These are phyloP conservation scores for Aurantiochytrium sp. DNA, from an alignment of 108 stramenopile genomes.

Conservation along the genomic window DNA sequence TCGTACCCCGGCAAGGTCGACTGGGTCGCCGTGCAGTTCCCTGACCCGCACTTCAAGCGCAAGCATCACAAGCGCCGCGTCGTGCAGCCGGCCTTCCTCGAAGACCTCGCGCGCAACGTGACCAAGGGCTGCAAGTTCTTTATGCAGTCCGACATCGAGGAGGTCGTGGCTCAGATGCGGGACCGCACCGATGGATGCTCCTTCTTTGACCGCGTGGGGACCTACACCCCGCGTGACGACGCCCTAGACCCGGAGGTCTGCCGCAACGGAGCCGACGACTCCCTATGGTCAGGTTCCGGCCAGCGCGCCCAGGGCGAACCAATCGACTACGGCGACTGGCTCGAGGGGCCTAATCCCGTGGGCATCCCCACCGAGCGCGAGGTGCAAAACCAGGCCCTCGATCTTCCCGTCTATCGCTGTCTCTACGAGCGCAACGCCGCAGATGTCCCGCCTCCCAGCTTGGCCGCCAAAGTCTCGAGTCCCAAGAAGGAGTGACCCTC, in stretches of 20 bases:
- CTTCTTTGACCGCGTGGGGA: neutral
- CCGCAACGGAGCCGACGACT: neutral
- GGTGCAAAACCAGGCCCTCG: conserved; percentile 1
- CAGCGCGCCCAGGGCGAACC: neutral
- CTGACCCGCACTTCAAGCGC: conserved; percentile 37
- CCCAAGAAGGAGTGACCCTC: too few species aligned
- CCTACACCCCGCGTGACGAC: neutral
- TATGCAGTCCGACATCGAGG: neutral
- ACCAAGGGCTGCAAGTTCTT: neutral
- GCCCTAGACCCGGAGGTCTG: neutral
- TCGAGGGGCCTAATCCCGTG: neutral
- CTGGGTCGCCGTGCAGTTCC: conserved; percentile 31
- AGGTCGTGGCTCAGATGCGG: conserved; percentile 24
- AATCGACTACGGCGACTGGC: neutral
- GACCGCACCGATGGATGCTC: neutral
- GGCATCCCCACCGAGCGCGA: conserved; percentile 13
- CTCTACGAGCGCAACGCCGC: neutral
- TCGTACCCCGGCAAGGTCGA: neutral
- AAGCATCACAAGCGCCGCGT: conserved; percentile 32
- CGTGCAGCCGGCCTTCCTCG: conserved; percentile 2
- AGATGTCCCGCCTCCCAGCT: neutral
- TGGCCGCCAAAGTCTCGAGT: neutral
- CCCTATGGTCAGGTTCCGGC: neutral
- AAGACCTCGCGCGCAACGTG: neutral
- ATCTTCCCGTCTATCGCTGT: neutral